Evolutionary conservation across 2,329 filamentous ascomycete genomes (phyloP).

Genomic region (Sarocladiaceae sp.): DNA sequence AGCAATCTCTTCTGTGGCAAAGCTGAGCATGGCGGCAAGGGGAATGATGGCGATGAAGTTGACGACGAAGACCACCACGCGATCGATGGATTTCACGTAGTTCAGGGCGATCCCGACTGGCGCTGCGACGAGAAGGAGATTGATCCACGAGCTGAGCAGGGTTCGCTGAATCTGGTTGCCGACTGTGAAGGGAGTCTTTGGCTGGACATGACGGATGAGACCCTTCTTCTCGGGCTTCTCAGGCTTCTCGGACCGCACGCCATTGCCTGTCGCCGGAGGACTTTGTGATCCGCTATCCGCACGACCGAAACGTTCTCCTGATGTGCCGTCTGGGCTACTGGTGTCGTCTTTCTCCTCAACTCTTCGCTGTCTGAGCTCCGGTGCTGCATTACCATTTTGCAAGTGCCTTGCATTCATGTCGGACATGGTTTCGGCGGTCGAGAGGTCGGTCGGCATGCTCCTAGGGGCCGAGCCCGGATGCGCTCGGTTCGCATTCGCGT

Average conservation of each 20-base stretch:
- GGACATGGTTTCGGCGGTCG: conserved; percentile 20
- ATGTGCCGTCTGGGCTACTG: neutral
- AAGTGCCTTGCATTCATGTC: neutral
- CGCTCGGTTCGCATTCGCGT: conserved; percentile 29
- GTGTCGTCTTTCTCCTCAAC: neutral
- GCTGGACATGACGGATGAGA: conserved; percentile 42
- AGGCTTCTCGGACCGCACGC: conserved; percentile 21
- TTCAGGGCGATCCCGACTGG: conserved; percentile 76
- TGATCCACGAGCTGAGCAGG: conserved; percentile 80
- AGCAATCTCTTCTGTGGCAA: conserved; percentile 87
- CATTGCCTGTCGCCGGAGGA: neutral
- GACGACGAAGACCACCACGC: conserved; percentile 71
- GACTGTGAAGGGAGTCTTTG: conserved; percentile 53
- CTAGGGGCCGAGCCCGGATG: conserved; percentile 18
- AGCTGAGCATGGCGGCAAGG: conserved; percentile 79
- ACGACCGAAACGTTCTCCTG: neutral
- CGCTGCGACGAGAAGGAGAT: conserved; percentile 72
- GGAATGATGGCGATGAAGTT: conserved; percentile 95
- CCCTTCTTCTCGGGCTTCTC: conserved; percentile 31
- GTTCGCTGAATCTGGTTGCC: conserved; percentile 69
- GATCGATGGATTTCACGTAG: conserved; percentile 51
- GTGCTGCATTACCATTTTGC: neutral
- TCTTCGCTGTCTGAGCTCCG: conserved; percentile 2
- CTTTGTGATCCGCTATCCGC: neutral
- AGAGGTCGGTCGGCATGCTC: conserved; percentile 18